These are phyloP conservation scores for Magnusiomyces paraingens DNA, from an alignment of 1,139 yeast species.

Conservation along the genomic window DNA sequence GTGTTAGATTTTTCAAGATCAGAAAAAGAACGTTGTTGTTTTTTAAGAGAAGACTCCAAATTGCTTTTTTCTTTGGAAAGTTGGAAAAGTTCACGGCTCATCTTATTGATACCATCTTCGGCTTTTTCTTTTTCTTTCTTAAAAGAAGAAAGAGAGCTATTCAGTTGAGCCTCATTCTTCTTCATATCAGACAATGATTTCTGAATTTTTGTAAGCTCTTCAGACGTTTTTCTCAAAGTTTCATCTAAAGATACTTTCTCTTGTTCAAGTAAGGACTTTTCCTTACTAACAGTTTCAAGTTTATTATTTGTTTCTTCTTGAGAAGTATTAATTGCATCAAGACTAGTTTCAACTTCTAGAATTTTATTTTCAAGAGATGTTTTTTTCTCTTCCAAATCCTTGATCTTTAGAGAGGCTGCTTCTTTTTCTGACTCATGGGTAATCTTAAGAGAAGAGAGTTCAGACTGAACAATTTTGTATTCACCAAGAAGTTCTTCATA, in stretches of 20 bases:
- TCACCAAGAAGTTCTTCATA: constrained; percentile 56
- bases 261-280: constrained; percentile 12
- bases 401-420: constrained; percentile 19
- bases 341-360: constrained; percentile 15
- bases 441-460: constrained; percentile 25
- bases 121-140: constrained; percentile 56
- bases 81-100: constrained; percentile 75
- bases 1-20: constrained; percentile 22
- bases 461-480: constrained; percentile 35
- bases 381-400: constrained; percentile 20
- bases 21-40: constrained; percentile 21
- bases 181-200: constrained; percentile 26
- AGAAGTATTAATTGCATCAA: constrained; percentile 14
- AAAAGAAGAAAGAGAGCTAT: constrained; percentile 36
- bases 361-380: constrained; percentile 16
- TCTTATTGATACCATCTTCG: constrained; percentile 83
- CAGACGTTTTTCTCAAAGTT: constrained; percentile 14
- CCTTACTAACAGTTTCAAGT: constrained; percentile 15
- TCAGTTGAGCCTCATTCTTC: constrained; percentile 34
- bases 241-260: constrained; percentile 18
- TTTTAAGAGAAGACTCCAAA: constrained; percentile 41
- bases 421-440: constrained; percentile 19
- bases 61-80: constrained; percentile 55
- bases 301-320: constrained; percentile 13
- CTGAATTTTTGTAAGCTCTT: constrained; percentile 19